These are phyloP conservation scores for Quercus parvula DNA, from an alignment of 306 rosid species.

Conservation along the genomic window DNA sequence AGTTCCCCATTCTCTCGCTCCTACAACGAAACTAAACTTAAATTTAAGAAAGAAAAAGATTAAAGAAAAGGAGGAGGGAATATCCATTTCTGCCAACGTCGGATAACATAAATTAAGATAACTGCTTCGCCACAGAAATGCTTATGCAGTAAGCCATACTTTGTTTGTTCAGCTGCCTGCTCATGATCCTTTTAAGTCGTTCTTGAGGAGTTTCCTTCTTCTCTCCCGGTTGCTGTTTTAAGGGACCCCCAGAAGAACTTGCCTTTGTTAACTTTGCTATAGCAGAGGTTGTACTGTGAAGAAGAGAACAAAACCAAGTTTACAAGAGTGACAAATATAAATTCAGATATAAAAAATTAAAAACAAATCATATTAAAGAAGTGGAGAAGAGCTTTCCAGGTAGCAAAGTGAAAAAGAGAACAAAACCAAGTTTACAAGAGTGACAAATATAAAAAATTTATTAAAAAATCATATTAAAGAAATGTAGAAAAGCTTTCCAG, in stretches of 20 bases:
- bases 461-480: neutral
- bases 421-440: neutral
- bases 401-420: constrained; percentile 22
- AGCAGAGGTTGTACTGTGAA: constrained; percentile 75
- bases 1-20: neutral
- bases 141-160: constrained; percentile 45
- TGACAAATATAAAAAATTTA: neutral
- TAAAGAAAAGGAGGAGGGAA: neutral
- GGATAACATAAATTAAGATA: constrained; percentile 5
- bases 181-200: constrained; percentile 98
- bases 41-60: neutral
- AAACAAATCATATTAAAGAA: neutral
- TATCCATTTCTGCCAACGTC: neutral
- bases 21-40: neutral
- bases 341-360: neutral
- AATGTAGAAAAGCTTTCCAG: neutral
- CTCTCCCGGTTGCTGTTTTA: constrained; percentile 73
- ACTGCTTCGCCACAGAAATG: constrained; percentile 20
- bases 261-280: constrained; percentile 72
- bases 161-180: constrained; percentile 87
- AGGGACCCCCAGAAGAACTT: constrained; percentile 68
- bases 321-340: neutral
- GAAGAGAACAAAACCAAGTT: constrained; percentile 10
- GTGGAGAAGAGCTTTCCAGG: neutral
- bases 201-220: constrained; percentile 99